Evolutionary conservation across 2,329 filamentous ascomycete species (phyloP), one percentile per base, ranked within the genome.

Genomic region (Fusarium redolens): DNA sequence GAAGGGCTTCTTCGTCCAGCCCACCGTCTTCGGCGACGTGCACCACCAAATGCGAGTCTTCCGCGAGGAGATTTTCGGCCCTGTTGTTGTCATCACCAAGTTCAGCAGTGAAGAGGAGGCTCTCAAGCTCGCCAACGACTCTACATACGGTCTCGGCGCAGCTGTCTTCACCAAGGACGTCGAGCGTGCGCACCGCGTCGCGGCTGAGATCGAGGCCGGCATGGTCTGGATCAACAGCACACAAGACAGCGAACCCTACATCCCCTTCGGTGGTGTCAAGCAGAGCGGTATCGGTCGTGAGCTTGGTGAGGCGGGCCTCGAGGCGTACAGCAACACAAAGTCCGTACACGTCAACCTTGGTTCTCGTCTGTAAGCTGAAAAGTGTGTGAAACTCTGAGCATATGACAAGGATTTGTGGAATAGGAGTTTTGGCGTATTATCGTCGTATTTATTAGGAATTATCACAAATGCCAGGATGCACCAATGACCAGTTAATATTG

Each of bases 11-110:
- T 96, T 95, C 86, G 94, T 96, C 82, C 86, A 95, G 86, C 93
- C 93, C 37, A 96, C 93, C 78, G 93, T 96, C 84, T 96, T 97
- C 86, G 90, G 89, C 81, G 90, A 94, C 78, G 93, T 78, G 38
- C 70, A 71, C 41, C 47, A 74, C 50, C 65, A 65, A 94, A 96
- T 96, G 93, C 94, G 93, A 88, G 95, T 97, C 79, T 91, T 94
- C 84, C 89, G 93, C 82, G 93, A 96, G 85, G 94, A 97, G 85
- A 96, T 96, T 82, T 97, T 97, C 81, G 94, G 94, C 69, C 94
- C 94, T 61, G 94, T 97, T 68, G 92, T 91, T 83, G 89, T 92
- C 76, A 91, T 96, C 77, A 88, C 91, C 84, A 96, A 95, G 86
- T 96, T 96, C 87, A 91, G 91, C 85, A 90, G 87, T 77, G 91